Evolutionary conservation across 768 basidiomycete species (phyloP).

Genomic region (Tulasnella calospora): DNA sequence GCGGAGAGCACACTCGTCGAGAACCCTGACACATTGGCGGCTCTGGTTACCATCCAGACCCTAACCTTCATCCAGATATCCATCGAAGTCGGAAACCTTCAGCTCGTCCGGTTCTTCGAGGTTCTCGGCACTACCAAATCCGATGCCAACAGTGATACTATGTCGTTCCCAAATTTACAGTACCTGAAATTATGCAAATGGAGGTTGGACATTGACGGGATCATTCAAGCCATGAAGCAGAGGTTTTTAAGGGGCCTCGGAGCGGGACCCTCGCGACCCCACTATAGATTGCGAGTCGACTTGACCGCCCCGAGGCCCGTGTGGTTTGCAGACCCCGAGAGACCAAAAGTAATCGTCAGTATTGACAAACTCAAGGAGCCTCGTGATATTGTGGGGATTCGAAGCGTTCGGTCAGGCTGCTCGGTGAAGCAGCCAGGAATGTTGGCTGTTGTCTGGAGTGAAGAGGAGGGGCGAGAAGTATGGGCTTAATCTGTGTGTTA

Average conservation of each 20-base stretch:
- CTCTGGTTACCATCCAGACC: background rate
- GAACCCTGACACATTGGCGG: background rate
- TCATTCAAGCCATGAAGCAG: background rate
- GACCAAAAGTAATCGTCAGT: background rate
- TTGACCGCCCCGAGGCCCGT: no score
- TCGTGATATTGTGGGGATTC: background rate
- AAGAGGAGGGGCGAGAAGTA: background rate
- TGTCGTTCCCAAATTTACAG: background rate
- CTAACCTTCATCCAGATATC: background rate
- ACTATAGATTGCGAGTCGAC: no score
- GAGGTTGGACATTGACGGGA: background rate
- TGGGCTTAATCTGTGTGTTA: background rate
- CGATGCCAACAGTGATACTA: background rate
- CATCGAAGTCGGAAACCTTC: background rate
- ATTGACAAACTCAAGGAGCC: background rate
- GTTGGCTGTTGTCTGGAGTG: background rate
- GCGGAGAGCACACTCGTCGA: background rate
- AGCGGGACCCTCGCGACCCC: no score
- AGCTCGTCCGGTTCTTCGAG: background rate
- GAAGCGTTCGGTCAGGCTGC: background rate
- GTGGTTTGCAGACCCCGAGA: no score
- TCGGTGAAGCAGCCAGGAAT: background rate
- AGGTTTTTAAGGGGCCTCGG: background rate
- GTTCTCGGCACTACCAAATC: background rate
- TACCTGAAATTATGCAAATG: background rate